Percentiles rank a stretch among this genome's conserved stretches.
Evolutionary conservation across 169 alveolate species (phyloP).

Genomic region (Neospora caninum): DNA sequence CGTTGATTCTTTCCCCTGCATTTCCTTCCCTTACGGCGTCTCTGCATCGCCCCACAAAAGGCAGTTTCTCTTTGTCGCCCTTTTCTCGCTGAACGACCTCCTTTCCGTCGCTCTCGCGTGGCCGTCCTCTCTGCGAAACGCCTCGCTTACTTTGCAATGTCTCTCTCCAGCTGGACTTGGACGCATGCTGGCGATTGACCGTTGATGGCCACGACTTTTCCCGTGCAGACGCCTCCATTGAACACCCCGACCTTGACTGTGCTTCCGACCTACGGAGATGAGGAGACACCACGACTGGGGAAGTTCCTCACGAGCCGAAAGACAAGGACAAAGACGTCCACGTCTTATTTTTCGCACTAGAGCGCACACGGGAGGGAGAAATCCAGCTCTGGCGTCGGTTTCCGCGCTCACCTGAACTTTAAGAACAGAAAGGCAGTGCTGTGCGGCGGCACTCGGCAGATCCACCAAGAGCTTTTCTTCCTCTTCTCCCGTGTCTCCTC

Average conservation of each 20-base stretch:
- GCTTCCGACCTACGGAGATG: neutral
- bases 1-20: too few species aligned
- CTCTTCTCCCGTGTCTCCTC: neutral
- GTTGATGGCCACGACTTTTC: neutral
- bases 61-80: too few species aligned
- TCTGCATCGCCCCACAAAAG: too few species aligned
- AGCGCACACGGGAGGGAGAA: too few species aligned
- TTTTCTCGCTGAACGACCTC: too few species aligned
- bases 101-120: neutral
- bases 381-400: too few species aligned
- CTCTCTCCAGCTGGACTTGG: neutral
- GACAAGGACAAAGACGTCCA: neutral
- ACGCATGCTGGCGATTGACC: neutral
- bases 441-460: neutral
- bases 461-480: neutral
- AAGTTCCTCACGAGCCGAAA: neutral
- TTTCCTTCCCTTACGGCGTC: too few species aligned
- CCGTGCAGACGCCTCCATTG: slow-evolving; percentile 30
- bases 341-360: too few species aligned
- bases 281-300: too few species aligned
- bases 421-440: neutral
- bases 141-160: neutral
- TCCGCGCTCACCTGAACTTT: neutral
- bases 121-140: neutral
- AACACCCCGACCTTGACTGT: neutral